Conservation (phyloP, 306 rosid species). For the Pyrus betulifolia region DNA sequence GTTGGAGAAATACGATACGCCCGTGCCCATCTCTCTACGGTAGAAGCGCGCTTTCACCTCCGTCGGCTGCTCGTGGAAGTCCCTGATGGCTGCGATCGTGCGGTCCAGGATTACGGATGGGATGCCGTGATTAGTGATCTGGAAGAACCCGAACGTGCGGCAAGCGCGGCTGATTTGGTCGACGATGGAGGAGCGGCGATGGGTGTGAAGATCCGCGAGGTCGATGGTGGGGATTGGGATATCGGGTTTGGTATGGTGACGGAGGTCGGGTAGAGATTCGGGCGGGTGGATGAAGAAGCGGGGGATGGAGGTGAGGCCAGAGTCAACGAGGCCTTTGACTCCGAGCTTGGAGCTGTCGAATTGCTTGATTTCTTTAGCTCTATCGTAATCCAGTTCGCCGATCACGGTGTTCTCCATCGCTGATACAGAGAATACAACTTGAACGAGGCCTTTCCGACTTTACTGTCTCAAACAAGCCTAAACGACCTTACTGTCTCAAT, state of each 20-base stretch:
- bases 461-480: no score
- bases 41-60: constrained; percentile 13
- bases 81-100: constrained; percentile 22
- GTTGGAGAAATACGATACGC: constrained; percentile 32
- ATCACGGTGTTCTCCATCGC: not conserved
- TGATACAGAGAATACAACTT: no score
- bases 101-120: constrained; percentile 12
- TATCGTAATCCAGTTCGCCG: constrained; percentile 7
- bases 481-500: no score
- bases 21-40: constrained; percentile 7
- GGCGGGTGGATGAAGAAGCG: constrained; percentile 31
- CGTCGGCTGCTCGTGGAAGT: constrained; percentile 32
- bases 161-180: constrained; percentile 24
- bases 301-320: constrained; percentile 28
- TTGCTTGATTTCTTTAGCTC: constrained; percentile 16
- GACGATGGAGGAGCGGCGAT: constrained; percentile 14
- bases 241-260: not conserved
- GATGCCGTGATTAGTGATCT: constrained; percentile 35
- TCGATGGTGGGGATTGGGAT: constrained; percentile 25
- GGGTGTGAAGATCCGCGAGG: constrained; percentile 10
- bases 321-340: constrained; percentile 33
- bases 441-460: no score
- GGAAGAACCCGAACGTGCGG: constrained; percentile 36
- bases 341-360: constrained; percentile 35
- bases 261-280: constrained; percentile 9